These are phyloP conservation scores for Xerocomus potaroensis DNA, from an alignment of 768 basidiomycete species.

Conservation along the genomic window DNA sequence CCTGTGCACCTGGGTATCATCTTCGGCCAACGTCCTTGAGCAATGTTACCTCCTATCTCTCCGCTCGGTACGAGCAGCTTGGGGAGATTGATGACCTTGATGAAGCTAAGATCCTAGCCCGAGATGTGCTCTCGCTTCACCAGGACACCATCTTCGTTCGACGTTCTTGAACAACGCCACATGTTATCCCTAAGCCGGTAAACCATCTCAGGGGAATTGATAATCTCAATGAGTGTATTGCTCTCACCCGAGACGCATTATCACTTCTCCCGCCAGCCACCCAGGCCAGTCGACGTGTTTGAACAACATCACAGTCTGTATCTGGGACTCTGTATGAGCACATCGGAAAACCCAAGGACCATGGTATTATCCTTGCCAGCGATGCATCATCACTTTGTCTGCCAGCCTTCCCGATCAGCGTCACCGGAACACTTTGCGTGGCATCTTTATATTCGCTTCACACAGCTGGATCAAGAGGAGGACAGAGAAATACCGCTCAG, in stretches of 20 bases:
- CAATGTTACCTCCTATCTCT: neutral
- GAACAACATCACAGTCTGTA: neutral
- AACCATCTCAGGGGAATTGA: neutral
- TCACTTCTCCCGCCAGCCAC: neutral
- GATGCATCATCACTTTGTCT: neutral
- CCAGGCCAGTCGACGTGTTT: neutral
- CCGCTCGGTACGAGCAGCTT: neutral
- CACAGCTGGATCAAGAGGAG: neutral
- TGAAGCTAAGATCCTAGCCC: neutral
- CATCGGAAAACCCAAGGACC: neutral
- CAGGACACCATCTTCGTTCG: neutral
- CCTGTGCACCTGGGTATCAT: neutral
- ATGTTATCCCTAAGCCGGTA: neutral
- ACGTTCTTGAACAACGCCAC: neutral
- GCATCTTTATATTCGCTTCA: neutral
- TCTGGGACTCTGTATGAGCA: neutral
- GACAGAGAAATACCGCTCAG: neutral
- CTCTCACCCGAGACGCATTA: neutral
- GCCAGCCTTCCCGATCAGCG: neutral
- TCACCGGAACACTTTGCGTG: neutral
- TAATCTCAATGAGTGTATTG: neutral
- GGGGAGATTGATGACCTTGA: neutral
- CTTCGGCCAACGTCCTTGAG: neutral
- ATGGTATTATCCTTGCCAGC: neutral
- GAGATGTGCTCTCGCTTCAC: neutral